Base-by-base conservation (phyloP, 176 grass and related monocot species). In the Eragrostis curvula region DNA sequence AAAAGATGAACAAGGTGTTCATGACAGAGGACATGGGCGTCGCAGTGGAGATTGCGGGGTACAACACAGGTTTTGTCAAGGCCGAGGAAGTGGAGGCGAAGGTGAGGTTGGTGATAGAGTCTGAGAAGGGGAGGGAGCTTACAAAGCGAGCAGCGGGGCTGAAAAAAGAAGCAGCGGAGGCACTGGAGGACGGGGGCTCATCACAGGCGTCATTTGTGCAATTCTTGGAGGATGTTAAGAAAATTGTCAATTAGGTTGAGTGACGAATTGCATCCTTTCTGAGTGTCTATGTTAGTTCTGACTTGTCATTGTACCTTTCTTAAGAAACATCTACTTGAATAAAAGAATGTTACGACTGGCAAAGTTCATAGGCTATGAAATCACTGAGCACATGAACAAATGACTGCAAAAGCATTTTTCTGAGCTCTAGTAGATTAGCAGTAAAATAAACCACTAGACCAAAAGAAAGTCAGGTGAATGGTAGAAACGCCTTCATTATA, bases 41-140 rank as follows among this genome's bases (percentile, higher is more conserved):
- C 12, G 79, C 32, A 0, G 42, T 86, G 7, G 67, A 70, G 42
- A 68, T 87, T 21, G 18, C 86, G 50, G 73, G 81, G 12, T 81
- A 87, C 23, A 73, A 25, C 0, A 3, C 52, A 5, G 86, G 68
- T 0, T 24, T 92, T 12, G 45, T 86, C 42, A 20, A 14, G 55
- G 90, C 90, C 3, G 59, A 84, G 3, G 84, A 80, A 44, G 46
- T 90, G 0, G 88, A 46, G 21, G 56, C 21, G 1, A 86, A 86
- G 74, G 39, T 83, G 70, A 80, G 59, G 53, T 43, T 51, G 9
- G 53, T 72, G 80, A 57, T 91, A 76, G 74, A 84, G 46, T 63
- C 51, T 21, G 43, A 41, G 15, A 39, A 79, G 7, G 68, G 80
- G 18, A 75, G 55, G 52, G 59, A 39, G 79, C 20, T 90, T 6